Base-by-base conservation (phyloP, 495 filamentous ascomycete species). In the Aspergillus bertholletiae region DNA sequence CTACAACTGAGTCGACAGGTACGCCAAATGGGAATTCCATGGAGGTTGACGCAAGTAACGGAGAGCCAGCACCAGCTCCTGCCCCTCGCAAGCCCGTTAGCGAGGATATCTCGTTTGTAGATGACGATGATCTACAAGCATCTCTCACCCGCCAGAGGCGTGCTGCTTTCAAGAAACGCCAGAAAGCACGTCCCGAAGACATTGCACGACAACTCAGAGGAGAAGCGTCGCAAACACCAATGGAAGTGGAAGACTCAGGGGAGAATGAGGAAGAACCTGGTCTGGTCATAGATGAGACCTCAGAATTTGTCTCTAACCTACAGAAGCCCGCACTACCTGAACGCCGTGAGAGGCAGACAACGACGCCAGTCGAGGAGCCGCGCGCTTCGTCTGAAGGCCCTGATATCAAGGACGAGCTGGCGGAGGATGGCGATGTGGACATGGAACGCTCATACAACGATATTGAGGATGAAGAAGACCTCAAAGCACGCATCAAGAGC, bases 41-140 rank as follows among this genome's bases (percentile, higher is more conserved):
- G 91, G 88, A 96, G 1, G 66, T 96, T 40, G 93, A 95, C 65
- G 74, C 80, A 2, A 74, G 69, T 18, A 69, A 71, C 26, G 67
- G 66, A 23, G 45, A 50, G 39, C 54, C 62, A 24, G 59, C 48
- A 1, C 45, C 66, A 7, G 71, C 71, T 13, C 70, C 66, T 1
- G 69, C 65, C 9, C 62, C 72, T 12, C 81, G 82, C 61, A 94
- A 91, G 66, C 76, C 81, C 30, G 74, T 79, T 28, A 80, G 81
- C 39, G 77, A 91, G 45, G 59, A 89, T 47, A 72, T 85, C 3
- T 84, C 82, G 0, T 88, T 97, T 60, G 84, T 88, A 3, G 94
- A 97, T 62, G 94, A 97, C 61, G 94, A 97, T 23, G 92, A 96
- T 59, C 78, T 98, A 0, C 93, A 97, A 71, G 84, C 89, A 13